Percentiles rank a stretch among this genome's conserved stretches.
Evolutionary conservation across 768 basidiomycete species (phyloP).

Genomic region (Boletus rubropictus): DNA sequence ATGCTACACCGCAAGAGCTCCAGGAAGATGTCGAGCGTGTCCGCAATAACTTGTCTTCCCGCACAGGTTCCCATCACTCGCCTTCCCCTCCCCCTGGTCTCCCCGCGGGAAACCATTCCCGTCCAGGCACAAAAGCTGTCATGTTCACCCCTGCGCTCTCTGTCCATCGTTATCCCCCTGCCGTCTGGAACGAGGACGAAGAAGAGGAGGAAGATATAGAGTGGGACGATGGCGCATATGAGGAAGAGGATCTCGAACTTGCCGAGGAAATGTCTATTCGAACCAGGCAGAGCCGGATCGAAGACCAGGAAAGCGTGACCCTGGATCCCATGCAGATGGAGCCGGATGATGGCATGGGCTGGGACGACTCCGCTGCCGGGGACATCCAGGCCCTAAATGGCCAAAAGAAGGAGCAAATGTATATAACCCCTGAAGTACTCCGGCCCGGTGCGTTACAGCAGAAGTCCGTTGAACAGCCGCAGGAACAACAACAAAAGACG

Average conservation of each 20-base stretch:
- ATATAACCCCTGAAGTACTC: conserved; percentile 31
- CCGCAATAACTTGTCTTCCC: conserved; percentile 45
- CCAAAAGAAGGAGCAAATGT: conserved; percentile 21
- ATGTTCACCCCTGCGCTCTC: conserved; percentile 65
- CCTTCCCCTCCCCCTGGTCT: conserved; percentile 43
- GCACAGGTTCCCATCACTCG: conserved; percentile 43
- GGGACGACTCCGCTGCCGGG: conserved; percentile 70
- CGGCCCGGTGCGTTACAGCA: conserved; percentile 32
- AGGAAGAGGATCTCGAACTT: conserved; percentile 64
- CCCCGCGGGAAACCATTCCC: conserved; percentile 21
- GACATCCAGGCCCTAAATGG: conserved; percentile 37
- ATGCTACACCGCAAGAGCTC: conserved; percentile 45
- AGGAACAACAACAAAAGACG: conserved; percentile 20
- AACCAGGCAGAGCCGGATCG: conserved; percentile 34
- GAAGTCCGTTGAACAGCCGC: conserved; percentile 12
- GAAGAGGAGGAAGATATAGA: conserved; percentile 49
- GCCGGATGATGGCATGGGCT: conserved; percentile 79
- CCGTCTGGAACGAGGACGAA: conserved; percentile 78
- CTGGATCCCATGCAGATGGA: conserved; percentile 44
- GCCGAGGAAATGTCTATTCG: conserved; percentile 46
- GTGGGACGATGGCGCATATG: conserved; percentile 62
- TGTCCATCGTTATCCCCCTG: conserved; percentile 73
- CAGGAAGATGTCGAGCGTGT: conserved; percentile 54
- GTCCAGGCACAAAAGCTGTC: conserved; percentile 44
- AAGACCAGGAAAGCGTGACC: conserved; percentile 27